Percentiles rank a stretch among this genome's conserved stretches.
These are phyloP conservation scores for Aureoboletus auriporus DNA, from an alignment of 768 basidiomycete genomes.

Conservation along the genomic window DNA sequence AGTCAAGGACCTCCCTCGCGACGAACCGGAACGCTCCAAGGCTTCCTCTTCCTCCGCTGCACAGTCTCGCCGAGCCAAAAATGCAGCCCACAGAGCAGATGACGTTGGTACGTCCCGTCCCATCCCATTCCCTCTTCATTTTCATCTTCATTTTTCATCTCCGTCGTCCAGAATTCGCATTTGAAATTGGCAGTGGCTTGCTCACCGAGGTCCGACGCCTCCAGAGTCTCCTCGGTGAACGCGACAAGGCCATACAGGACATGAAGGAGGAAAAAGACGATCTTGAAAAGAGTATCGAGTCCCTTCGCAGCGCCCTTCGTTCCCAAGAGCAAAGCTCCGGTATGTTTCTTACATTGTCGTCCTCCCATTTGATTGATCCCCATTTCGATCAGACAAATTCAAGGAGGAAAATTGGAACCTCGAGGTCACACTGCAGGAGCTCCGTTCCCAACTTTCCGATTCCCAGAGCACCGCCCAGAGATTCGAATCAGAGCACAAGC, in stretches of 20 bases:
- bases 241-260: conserved; percentile 89
- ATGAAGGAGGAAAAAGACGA: conserved; percentile 92
- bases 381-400: conserved; percentile 66
- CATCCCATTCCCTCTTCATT: background rate
- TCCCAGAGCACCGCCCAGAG: conserved; percentile 63
- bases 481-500: conserved; percentile 79
- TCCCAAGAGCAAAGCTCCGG: conserved; percentile 81
- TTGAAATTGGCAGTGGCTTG: conserved; percentile 93
- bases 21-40: conserved; percentile 58
- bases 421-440: conserved; percentile 88
- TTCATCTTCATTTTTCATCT: conserved; percentile 11
- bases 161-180: conserved; percentile 78
- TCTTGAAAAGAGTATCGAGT: conserved; percentile 75
- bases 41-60: conserved; percentile 71
- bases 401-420: conserved; percentile 99
- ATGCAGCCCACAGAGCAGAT: conserved; percentile 85
- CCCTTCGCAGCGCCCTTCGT: conserved; percentile 65
- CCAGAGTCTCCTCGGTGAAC: conserved; percentile 85
- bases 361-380: background rate
- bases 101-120: conserved; percentile 68
- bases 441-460: conserved; percentile 65
- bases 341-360: conserved; percentile 27
- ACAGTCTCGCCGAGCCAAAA: conserved; percentile 86
- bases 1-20: conserved; percentile 50
- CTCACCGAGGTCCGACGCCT: conserved; percentile 89